Percentiles rank a stretch among this genome's conserved stretches.
Conservation (phyloP, 148 eudicot species). For the Agrostemma githago region DNA sequence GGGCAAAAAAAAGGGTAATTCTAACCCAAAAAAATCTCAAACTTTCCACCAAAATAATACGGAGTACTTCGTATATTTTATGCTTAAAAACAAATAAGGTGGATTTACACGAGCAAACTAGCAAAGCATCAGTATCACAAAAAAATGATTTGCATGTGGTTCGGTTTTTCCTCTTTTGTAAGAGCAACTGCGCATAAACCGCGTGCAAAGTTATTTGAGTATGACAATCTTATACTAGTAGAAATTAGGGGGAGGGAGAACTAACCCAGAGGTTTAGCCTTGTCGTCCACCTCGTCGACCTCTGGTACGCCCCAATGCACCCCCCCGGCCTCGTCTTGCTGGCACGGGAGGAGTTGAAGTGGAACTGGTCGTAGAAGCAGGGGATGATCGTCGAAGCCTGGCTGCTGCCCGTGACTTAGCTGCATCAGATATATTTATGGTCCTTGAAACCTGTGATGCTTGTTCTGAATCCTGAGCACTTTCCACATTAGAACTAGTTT, state of each 20-base stretch:
- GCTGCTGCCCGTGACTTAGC: slow-evolving; percentile 45
- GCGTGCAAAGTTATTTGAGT: not conserved
- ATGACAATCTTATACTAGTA: slow-evolving; percentile 2
- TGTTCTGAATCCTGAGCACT: slow-evolving; percentile 29
- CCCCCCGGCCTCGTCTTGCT: slow-evolving; percentile 52
- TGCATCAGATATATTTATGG: slow-evolving; percentile 56
- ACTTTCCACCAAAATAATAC: not conserved
- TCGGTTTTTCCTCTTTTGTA: not conserved
- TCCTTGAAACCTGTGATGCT: slow-evolving; percentile 42
- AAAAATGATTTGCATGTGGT: not conserved
- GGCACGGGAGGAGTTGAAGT: slow-evolving; percentile 15
- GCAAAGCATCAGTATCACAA: not conserved
- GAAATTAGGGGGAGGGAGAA: not conserved
- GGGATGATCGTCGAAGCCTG: slow-evolving; percentile 36
- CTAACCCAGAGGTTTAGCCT: slow-evolving; percentile 10
- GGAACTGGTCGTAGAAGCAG: slow-evolving; percentile 31
- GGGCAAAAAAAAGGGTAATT: not conserved
- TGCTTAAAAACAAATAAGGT: too few species aligned
- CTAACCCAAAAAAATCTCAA: not conserved
- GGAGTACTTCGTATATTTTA: too few species aligned
- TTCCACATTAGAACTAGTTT: slow-evolving; percentile 33
- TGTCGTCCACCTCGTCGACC: slow-evolving; percentile 49
- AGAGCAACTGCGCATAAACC: not conserved
- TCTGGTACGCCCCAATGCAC: slow-evolving; percentile 40
- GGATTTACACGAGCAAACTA: not conserved